phyloP scores from a whole-genome alignment of 805 yeast species.

The Lipomyces sp. region DNA sequence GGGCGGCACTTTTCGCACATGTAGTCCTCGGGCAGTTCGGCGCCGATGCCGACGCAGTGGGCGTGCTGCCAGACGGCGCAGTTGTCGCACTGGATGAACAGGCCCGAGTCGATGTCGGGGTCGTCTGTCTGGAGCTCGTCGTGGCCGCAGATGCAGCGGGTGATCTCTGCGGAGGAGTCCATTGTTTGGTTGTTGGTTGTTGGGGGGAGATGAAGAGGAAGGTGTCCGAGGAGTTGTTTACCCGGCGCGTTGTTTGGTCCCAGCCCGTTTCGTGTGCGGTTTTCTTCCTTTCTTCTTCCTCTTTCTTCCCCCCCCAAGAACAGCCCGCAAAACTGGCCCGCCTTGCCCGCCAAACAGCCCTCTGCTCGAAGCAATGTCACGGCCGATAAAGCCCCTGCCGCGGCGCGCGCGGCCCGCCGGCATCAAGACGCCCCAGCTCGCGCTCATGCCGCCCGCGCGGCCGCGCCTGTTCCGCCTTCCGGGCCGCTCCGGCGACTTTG shows the following conservation, averaged over 20 bases:
- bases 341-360: not conserved
- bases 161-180: slow-evolving; percentile 43
- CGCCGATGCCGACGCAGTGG: slow-evolving; percentile 81
- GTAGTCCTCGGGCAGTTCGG: slow-evolving; percentile 86
- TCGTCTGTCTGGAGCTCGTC: slow-evolving; percentile 44
- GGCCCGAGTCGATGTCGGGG: slow-evolving; percentile 80
- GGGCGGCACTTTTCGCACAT: slow-evolving; percentile 94
- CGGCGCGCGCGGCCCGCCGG: slow-evolving; percentile 8
- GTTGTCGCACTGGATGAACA: slow-evolving; percentile 90
- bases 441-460: slow-evolving; percentile 4
- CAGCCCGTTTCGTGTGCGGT: too few relatives aligned
- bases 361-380: slow-evolving; percentile 3
- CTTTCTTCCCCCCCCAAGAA: not conserved
- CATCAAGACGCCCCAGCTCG: slow-evolving; percentile 1
- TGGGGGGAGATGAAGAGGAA: not conserved
- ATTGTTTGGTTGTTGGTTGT: not conserved
- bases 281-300: too few relatives aligned
- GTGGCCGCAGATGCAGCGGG: slow-evolving; percentile 56
- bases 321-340: too few relatives aligned
- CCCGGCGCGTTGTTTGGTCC: not conserved
- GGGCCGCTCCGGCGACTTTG: slow-evolving; percentile 12
- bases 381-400: slow-evolving; percentile 26
- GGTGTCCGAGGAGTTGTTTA: not conserved
- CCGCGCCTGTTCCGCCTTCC: slow-evolving; percentile 7
- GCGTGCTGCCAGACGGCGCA: slow-evolving; percentile 99